Evolutionary conservation across 768 basidiomycete species (phyloP), one percentile per base, ranked within the genome.

Genomic region (Mrakia gelida): DNA sequence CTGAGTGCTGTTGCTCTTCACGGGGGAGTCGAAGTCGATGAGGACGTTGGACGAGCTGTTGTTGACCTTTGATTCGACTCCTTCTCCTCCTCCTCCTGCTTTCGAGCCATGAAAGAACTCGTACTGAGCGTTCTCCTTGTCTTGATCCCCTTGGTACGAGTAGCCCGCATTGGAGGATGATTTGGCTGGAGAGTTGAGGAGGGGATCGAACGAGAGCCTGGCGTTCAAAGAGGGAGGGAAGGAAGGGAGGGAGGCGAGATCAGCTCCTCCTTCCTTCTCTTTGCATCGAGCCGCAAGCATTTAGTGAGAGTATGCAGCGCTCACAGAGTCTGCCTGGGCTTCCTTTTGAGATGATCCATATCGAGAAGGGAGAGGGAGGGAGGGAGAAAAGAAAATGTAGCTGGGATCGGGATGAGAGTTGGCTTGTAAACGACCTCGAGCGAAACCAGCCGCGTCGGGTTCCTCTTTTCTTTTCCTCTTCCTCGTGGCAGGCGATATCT

Each of bases 101-200:
- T 26, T 28, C 11, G n/a, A 28, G 6, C 26, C 26, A 59, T 59
- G 59, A 26, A 59, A 59, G 28, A 59, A 59, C 23, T 26, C 59
- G 26, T 28, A 59, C 59, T 59, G 59, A 59, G 23, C 59, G 59
- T 59, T 59, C 59, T 59, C 59, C 59, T 59, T 59, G 59, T 59
- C 59, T 9, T 59, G 49, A 13, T 52, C 49, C 15, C 49, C 49
- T 52, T 52, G 49, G 18, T 52, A 52, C 15, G 49, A 52, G 3
- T 21, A 7, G 0, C 15, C 59, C 5, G 10, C 1, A 26, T 15
- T 26, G 26, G 28, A 59, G 9, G 59, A 26, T n/a, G n/a, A 59
- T 23, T 59, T 28, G n/a, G 28, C 59, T 59, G 59, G 59, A 28
- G 59, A 59, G 59, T 59, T 59, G 26, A 59, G 59, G 7, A 59